These are phyloP conservation scores for Pleoardoris graminearum DNA, from an alignment of 2,329 filamentous ascomycete genomes.

Conservation along the genomic window DNA sequence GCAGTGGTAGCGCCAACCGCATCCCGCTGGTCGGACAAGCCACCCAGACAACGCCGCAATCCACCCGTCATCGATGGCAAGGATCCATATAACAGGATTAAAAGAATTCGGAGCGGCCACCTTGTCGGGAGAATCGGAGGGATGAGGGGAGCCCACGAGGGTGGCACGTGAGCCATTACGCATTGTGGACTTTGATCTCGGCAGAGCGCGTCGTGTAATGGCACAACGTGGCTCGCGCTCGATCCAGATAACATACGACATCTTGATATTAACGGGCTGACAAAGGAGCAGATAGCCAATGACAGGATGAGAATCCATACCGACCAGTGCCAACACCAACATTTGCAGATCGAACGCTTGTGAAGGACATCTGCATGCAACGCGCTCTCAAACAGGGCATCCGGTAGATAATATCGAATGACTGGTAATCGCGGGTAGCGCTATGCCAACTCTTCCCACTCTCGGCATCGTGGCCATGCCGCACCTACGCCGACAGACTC, in stretches of 20 bases:
- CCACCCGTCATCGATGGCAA: neutral
- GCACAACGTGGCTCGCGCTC: slow-evolving; percentile 6
- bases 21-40: neutral
- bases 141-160: neutral
- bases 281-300: neutral
- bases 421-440: slow-evolving; percentile 1
- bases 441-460: slow-evolving; percentile 22
- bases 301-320: neutral
- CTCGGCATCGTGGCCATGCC: slow-evolving; percentile 38
- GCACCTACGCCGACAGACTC: slow-evolving; percentile 14
- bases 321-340: neutral
- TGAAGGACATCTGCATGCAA: neutral
- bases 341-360: neutral
- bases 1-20: no score
- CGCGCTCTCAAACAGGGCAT: slow-evolving; percentile 1
- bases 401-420: neutral
- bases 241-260: slow-evolving; percentile 4
- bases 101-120: neutral
- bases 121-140: neutral
- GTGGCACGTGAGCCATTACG: neutral
- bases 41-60: neutral
- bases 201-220: neutral
- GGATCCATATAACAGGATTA: neutral
- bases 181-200: neutral
- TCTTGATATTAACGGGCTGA: neutral